phyloP scores from a whole-genome alignment of 1,284 basidiomycete species.

The Vanrija pseudolonga region DNA sequence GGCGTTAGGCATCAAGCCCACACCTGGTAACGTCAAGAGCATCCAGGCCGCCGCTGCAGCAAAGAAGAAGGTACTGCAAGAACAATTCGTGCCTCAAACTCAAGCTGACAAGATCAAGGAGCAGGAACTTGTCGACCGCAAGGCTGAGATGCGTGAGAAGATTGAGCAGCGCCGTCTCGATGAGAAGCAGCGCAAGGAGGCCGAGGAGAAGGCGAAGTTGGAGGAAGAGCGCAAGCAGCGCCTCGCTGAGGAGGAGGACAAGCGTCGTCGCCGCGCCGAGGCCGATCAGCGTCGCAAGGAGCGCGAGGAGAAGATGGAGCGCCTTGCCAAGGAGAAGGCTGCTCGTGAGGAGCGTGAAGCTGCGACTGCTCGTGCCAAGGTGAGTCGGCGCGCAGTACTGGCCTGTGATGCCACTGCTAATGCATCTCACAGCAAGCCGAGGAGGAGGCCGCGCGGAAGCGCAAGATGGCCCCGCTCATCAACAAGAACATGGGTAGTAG shows the following conservation, averaged over 20 bases:
- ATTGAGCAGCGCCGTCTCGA: constrained; percentile 72
- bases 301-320: constrained; percentile 34
- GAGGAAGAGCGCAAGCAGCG: constrained; percentile 53
- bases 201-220: constrained; percentile 61
- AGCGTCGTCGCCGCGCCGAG: constrained; percentile 51
- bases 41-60: constrained; percentile 76
- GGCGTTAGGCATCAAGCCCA: constrained; percentile 43
- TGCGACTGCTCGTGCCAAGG: constrained; percentile 29
- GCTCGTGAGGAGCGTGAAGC: constrained; percentile 34
- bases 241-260: constrained; percentile 62
- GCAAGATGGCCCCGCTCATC: constrained; percentile 40
- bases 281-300: constrained; percentile 46
- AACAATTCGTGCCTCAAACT: neutral
- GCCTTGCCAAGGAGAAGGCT: constrained; percentile 31
- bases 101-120: constrained; percentile 55
- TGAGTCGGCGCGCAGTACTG: constrained; percentile 10
- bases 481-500: constrained; percentile 15
- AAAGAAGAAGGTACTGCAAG: constrained; percentile 59
- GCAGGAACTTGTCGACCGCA: constrained; percentile 78
- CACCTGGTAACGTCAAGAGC: constrained; percentile 62
- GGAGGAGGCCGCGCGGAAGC: constrained; percentile 47
- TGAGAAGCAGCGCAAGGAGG: constrained; percentile 67
- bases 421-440: constrained; percentile 19
- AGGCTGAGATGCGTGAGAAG: constrained; percentile 66
- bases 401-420: neutral